Evolutionary conservation across 2,329 filamentous ascomycete species (phyloP).

Genomic region (Ophiostoma angusticollis): DNA sequence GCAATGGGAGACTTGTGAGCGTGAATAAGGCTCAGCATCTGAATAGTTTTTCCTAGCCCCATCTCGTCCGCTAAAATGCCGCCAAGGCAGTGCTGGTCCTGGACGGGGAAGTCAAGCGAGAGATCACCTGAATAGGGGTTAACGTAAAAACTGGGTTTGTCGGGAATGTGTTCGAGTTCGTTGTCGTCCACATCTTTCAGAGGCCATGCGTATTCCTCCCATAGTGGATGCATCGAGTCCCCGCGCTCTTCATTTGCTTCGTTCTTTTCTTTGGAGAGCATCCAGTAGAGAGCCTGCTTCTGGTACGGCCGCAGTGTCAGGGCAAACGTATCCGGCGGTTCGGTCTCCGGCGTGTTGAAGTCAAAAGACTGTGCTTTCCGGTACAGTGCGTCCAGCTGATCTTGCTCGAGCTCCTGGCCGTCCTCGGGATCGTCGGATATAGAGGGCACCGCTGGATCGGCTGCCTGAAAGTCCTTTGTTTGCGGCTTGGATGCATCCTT

Average conservation of each 20-base stretch:
- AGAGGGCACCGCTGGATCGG: neutral
- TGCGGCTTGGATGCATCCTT: constrained; percentile 16
- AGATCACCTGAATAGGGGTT: constrained; percentile 95
- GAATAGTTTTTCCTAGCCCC: constrained; percentile 95
- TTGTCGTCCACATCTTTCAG: constrained; percentile 75
- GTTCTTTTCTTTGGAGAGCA: constrained; percentile 85
- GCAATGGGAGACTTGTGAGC: constrained; percentile 55
- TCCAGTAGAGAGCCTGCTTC: constrained; percentile 91
- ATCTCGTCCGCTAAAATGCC: constrained; percentile 94
- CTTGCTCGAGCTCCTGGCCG: constrained; percentile 82
- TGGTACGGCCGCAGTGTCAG: constrained; percentile 85
- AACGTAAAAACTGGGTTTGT: constrained; percentile 71
- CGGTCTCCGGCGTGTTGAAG: constrained; percentile 76
- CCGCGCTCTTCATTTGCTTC: constrained; percentile 43
- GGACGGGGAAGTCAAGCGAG: constrained; percentile 78
- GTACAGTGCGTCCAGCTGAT: constrained; percentile 87
- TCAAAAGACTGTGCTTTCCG: constrained; percentile 95
- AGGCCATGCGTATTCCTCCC: constrained; percentile 94
- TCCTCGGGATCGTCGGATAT: constrained; percentile 60
- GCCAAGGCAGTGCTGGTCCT: constrained; percentile 89
- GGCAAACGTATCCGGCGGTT: constrained; percentile 69
- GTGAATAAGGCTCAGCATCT: constrained; percentile 92
- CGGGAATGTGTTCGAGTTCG: constrained; percentile 51
- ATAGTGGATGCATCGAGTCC: constrained; percentile 84
- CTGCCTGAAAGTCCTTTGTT: neutral